Conservation (phyloP, 208 protist genomes). For the Phytomonas francai region DNA sequence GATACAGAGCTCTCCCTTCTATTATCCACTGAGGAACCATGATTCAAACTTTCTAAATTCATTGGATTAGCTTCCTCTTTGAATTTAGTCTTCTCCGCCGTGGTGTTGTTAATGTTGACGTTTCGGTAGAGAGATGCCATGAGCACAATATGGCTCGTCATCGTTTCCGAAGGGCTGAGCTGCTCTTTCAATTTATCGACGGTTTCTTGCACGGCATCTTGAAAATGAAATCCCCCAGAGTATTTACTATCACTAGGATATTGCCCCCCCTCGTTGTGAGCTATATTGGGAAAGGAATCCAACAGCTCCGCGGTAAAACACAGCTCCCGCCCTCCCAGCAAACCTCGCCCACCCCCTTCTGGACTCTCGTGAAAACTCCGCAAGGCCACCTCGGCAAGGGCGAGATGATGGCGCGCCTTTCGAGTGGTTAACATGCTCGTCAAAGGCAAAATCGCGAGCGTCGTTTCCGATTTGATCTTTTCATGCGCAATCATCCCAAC, state of each 20-base stretch:
- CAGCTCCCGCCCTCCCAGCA: not conserved
- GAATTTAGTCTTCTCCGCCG: not conserved
- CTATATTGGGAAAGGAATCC: not conserved
- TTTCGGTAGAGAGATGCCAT: constrained; percentile 28
- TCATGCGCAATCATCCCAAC: constrained; percentile 52
- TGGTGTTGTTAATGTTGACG: not conserved
- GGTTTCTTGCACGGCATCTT: not conserved
- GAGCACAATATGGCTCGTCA: constrained; percentile 64
- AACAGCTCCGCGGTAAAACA: not conserved
- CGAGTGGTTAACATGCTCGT: constrained; percentile 63
- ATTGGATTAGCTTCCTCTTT: not conserved
- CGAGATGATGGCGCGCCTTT: constrained; percentile 59
- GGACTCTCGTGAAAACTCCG: constrained; percentile 1
- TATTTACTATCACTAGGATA: not conserved
- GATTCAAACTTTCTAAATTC: not conserved
- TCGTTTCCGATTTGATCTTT: constrained; percentile 20
- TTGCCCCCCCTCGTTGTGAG: not conserved
- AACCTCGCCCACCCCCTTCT: not conserved
- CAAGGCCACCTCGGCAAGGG: constrained; percentile 43
- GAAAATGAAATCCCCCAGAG: not conserved
- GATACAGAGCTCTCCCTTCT: not conserved
- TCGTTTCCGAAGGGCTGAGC: constrained; percentile 54
- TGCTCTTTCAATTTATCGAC: constrained; percentile 11
- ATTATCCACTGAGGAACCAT: not conserved
- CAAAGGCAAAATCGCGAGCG: constrained; percentile 48